Evolutionary conservation across 257 asterid genomes (phyloP).

Genomic region (Nicotiana attenuata): DNA sequence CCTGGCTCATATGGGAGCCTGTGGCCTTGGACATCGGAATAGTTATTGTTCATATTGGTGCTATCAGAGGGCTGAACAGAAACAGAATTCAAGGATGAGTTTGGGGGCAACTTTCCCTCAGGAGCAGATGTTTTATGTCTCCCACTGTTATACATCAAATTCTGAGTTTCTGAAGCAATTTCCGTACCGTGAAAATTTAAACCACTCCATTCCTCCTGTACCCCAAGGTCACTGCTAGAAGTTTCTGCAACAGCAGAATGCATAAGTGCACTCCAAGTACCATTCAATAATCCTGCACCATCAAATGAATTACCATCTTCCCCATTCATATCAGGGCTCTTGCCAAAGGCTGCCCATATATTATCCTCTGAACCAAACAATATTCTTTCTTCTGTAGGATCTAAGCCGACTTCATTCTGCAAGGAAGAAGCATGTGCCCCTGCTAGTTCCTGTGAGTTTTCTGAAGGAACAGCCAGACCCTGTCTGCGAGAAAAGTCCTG

Average conservation of each 20-base stretch:
- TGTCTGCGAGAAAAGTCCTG: constrained; percentile 34
- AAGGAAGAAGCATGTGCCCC: constrained; percentile 29
- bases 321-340: constrained; percentile 33
- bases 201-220: constrained; percentile 63
- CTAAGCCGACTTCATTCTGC: constrained; percentile 48
- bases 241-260: constrained; percentile 98
- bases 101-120: constrained; percentile 21
- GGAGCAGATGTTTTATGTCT: constrained; percentile 8
- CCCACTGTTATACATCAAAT: constrained; percentile 8
- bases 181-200: constrained; percentile 30
- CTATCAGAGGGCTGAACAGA: constrained; percentile 25
- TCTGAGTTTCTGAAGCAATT: constrained; percentile 6
- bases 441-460: constrained; percentile 31
- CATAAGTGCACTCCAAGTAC: constrained; percentile 99
- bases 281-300: constrained; percentile 40
- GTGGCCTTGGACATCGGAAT: constrained; percentile 30
- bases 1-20: constrained; percentile 31
- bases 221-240: constrained; percentile 48
- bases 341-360: constrained; percentile 63
- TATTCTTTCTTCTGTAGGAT: constrained; percentile 70
- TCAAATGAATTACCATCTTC: constrained; percentile 41
- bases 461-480: constrained; percentile 30
- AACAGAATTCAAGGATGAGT: constrained; percentile 34
- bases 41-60: constrained; percentile 24
- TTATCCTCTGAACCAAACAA: constrained; percentile 75